Base-by-base conservation (phyloP, 2,329 filamentous ascomycete species). In the Cercospora sp. region DNA sequence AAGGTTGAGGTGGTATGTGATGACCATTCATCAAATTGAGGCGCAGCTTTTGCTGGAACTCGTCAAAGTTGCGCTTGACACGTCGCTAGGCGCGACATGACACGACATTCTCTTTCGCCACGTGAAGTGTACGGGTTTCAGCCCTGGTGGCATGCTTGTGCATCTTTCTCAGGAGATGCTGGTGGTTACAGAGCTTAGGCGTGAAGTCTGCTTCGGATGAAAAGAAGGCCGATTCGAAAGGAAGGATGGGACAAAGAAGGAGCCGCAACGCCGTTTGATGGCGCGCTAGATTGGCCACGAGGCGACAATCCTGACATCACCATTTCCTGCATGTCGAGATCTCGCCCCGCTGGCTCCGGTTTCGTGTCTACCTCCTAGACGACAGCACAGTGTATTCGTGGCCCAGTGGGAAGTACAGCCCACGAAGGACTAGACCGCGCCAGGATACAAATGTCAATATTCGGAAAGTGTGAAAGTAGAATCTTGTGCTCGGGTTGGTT, bases 221-320 rank as follows among this genome's bases (percentile, higher is more conserved):
- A 59, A 59, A 37, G 16, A 32, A 59, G 55, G n/a, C 32, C 55
- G 32, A 37, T 21, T 21, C 12, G 45, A 26, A 12, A 51, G 12
- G 49, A 30, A 55, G 49, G 49, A 55, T 55, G 24, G 37, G 21
- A 55, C 49, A 59, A 59, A 21, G 32, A 37, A 59, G 28, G 55
- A 37, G 30, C 28, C 55, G 55, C 16, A 34, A 37, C 55, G 55
- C 55, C n/a, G 55, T 9, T 32, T 24, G 55, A 34, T 58, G 55
- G 55, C 55, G 28, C 55, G 55, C 55, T 59, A 58, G n/a, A 32
- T 12, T 4, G 28, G 28, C 55, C 55, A 58, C 55, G 55, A 58
- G 55, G 55, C n/a, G n/a, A 59, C 53, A 18, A 4, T 37, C n/a
- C 32, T 59, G 55, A 59, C 55, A 59, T 59, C 55, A 59, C 55